Evolutionary conservation across 2,329 filamentous ascomycete genomes (phyloP).

Genomic region (Capronia coronata): DNA sequence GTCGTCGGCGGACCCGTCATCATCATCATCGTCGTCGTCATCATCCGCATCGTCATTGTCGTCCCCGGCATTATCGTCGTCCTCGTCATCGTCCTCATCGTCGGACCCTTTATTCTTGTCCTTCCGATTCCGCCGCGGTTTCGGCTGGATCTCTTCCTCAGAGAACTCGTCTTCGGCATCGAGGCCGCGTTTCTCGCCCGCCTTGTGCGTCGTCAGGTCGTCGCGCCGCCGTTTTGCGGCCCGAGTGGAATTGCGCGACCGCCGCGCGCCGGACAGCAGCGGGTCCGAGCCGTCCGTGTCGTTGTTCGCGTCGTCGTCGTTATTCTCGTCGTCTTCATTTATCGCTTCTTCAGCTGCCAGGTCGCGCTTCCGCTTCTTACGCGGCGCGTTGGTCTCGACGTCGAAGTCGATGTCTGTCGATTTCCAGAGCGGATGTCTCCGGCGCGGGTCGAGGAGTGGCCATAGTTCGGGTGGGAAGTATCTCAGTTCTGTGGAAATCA

Average conservation of each 20-base stretch:
- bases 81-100: constrained; percentile 35
- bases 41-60: constrained; percentile 5
- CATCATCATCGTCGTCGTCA: constrained; percentile 36
- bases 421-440: constrained; percentile 33
- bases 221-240: constrained; percentile 10
- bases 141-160: constrained; percentile 31
- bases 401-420: constrained; percentile 29
- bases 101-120: constrained; percentile 29
- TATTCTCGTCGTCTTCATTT: constrained; percentile 41
- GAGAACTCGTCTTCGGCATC: constrained; percentile 33
- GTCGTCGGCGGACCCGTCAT: constrained; percentile 43
- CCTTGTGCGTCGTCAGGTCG: constrained; percentile 16
- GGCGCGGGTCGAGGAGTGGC: constrained; percentile 46
- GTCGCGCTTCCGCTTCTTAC: constrained; percentile 28
- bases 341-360: constrained; percentile 16
- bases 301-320: constrained; percentile 37
- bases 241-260: constrained; percentile 10
- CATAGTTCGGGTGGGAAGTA: constrained; percentile 56
- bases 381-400: constrained; percentile 6
- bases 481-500: constrained; percentile 39
- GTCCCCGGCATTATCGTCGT: constrained; percentile 35
- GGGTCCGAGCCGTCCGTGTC: constrained; percentile 20
- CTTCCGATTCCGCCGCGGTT: constrained; percentile 8
- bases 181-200: constrained; percentile 32
- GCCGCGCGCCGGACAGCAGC: constrained; percentile 11